These are phyloP conservation scores for Meripilus lineatus DNA, from an alignment of 1,284 basidiomycete genomes.

Conservation along the genomic window DNA sequence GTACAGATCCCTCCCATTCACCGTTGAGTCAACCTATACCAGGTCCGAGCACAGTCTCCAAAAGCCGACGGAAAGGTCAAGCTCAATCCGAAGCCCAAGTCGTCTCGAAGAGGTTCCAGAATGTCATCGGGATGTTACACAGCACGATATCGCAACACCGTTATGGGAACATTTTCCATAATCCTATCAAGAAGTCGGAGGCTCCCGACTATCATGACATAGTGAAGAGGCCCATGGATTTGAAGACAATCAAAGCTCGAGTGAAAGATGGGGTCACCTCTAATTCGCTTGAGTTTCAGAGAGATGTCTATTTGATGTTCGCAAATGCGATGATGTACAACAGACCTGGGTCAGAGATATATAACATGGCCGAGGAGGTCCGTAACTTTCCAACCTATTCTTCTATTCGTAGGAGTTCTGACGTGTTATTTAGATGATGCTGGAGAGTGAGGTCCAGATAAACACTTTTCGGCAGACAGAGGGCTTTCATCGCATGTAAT, in stretches of 20 bases:
- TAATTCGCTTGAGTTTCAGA: conserved; percentile 81
- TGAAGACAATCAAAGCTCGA: conserved; percentile 81
- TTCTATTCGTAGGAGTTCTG: not conserved
- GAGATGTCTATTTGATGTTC: conserved; percentile 90
- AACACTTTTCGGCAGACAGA: conserved; percentile 74
- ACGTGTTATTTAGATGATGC: conserved; percentile 66
- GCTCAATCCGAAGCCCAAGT: conserved; percentile 40
- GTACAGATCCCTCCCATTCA: not conserved
- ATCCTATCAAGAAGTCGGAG: conserved; percentile 82
- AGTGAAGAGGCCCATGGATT: conserved; percentile 88
- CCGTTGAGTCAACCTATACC: no score
- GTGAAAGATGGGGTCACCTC: conserved; percentile 80
- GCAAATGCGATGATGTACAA: conserved; percentile 98
- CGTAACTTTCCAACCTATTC: conserved; percentile 9
- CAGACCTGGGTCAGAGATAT: conserved; percentile 75
- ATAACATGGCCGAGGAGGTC: conserved; percentile 86
- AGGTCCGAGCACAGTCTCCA: conserved; percentile 23
- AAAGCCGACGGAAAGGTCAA: conserved; percentile 17
- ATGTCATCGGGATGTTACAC: conserved; percentile 75
- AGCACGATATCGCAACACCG: conserved; percentile 79
- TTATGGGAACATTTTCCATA: conserved; percentile 86
- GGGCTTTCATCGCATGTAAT: conserved; percentile 41
- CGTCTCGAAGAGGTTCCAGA: conserved; percentile 71
- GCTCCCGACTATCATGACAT: conserved; percentile 90
- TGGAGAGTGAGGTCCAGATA: conserved; percentile 75